A percentile compares a stretch with the other conserved stretches of the same genome.
phyloP scores from a whole-genome alignment of 768 basidiomycete species.

The Chalciporus chontae region DNA sequence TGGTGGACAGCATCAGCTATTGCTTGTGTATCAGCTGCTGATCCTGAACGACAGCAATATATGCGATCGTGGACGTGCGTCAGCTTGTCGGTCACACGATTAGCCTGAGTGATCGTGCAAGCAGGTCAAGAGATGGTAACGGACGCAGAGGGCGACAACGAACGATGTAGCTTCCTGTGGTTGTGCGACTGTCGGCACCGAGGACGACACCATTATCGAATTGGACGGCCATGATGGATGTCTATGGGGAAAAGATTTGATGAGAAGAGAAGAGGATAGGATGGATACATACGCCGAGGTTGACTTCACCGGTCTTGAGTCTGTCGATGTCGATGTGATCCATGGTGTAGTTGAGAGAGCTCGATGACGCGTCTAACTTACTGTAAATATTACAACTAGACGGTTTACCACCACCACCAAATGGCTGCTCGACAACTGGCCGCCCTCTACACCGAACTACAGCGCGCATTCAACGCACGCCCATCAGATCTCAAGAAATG shows the following conservation, averaged over 20 bases:
- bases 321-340: conserved; percentile 77
- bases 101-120: conserved; percentile 56
- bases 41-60: conserved; percentile 98
- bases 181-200: conserved; percentile 96
- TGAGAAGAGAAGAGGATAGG: not conserved
- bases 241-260: conserved; percentile 45
- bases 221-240: conserved; percentile 99
- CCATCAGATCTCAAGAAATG: conserved; percentile 69
- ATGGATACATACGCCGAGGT: conserved; percentile 76
- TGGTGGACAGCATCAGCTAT: conserved; percentile 90
- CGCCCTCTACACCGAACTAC: conserved; percentile 61
- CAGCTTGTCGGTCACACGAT: conserved; percentile 98
- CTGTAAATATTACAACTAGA: no score
- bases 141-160: conserved; percentile 21
- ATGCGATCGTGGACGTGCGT: conserved; percentile 96
- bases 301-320: conserved; percentile 93
- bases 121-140: not conserved
- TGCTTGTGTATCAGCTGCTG: conserved; percentile 96
- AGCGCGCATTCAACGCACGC: conserved; percentile 59
- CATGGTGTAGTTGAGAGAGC: conserved; percentile 33
- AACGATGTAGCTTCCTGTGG: conserved; percentile 95
- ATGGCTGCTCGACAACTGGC: conserved; percentile 58
- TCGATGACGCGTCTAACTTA: conserved; percentile 50
- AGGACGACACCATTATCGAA: conserved; percentile 94
- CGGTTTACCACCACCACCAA: no score